Evolutionary conservation across 1,284 basidiomycete species (phyloP).

Genomic region (Pascua guehoae): DNA sequence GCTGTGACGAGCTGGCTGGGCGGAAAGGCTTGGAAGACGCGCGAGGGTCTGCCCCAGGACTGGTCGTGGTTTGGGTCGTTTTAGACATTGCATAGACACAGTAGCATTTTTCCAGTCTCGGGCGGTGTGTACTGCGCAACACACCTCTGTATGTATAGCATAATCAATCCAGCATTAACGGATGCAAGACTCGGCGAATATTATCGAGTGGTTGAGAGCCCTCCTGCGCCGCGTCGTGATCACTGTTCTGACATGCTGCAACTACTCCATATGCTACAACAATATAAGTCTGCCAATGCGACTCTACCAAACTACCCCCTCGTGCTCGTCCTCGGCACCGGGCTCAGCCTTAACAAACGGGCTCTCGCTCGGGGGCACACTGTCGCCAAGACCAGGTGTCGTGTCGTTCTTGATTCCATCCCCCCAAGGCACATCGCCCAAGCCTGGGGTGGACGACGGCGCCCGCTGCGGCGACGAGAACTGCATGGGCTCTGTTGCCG

Average conservation of each 20-base stretch:
- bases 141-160: background rate
- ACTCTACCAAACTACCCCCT: background rate
- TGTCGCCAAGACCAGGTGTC: too few species aligned
- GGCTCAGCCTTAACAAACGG: background rate
- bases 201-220: too few species aligned
- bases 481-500: too few species aligned
- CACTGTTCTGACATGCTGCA: too few species aligned
- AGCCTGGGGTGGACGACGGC: too few species aligned
- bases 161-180: background rate
- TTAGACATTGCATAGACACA: background rate
- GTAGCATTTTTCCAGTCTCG: background rate
- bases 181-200: too few species aligned
- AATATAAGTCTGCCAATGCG: too few species aligned
- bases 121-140: background rate
- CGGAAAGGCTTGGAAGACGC: slow-evolving; percentile 29
- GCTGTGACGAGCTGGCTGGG: slow-evolving; percentile 41
- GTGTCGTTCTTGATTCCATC: too few species aligned
- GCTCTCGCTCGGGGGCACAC: background rate
- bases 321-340: background rate
- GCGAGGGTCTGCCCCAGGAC: slow-evolving; percentile 35
- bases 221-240: too few species aligned
- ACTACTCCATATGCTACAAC: too few species aligned
- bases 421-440: too few species aligned
- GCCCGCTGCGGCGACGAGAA: too few species aligned
- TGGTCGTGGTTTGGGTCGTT: slow-evolving; percentile 12